Evolutionary conservation across 192 early-diverging fungal species (phyloP), one percentile per base, ranked within the genome.

Genomic region (Lobulomyces angularis): DNA sequence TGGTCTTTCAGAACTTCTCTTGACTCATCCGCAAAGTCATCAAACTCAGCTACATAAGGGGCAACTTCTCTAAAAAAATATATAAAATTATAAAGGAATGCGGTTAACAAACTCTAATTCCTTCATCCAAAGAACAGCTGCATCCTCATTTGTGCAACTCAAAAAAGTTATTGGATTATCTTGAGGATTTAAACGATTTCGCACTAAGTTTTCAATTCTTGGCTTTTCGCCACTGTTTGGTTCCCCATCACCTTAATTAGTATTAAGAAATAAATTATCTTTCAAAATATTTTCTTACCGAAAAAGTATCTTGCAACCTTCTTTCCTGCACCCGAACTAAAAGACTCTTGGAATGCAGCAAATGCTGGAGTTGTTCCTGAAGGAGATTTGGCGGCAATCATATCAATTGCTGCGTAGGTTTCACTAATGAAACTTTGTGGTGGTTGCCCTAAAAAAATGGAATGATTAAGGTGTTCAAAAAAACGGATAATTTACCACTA

Each of bases 1-100:
- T 48, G 46, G 46, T 48, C 46, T 11, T 46, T 23, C 7, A 48
- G 46, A n/a, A 48, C 46, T 48, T 48, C 46, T 8, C 34, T 16
- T 22, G 27, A 26, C 34, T 48, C 46, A 31, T 8, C 22, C 11
- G 5, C 8, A 16, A 31, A 48, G 42, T 48, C 46, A 12, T 37
- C 38, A 17, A 8, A 27, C 26, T 44, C 33, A 7, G 21, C 23
- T 17, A 37, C 27, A 50, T 23, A 48, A 14, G 33, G 34, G 16
- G 46, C 33, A 21, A 7, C 11, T 18, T 43, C 38, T n/a, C n/a
- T n/a, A n/a, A n/a, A n/a, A n/a, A n/a, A n/a, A n/a, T n/a, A n/a
- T n/a, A n/a, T n/a, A n/a, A n/a, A n/a, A n/a, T n/a, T n/a, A n/a
- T n/a, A n/a, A n/a, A n/a, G n/a, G n/a, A n/a, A n/a, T n/a, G n/a